Conservation (phyloP, 352 stramenopile species). For the Phytophthora podocarpi region DNA sequence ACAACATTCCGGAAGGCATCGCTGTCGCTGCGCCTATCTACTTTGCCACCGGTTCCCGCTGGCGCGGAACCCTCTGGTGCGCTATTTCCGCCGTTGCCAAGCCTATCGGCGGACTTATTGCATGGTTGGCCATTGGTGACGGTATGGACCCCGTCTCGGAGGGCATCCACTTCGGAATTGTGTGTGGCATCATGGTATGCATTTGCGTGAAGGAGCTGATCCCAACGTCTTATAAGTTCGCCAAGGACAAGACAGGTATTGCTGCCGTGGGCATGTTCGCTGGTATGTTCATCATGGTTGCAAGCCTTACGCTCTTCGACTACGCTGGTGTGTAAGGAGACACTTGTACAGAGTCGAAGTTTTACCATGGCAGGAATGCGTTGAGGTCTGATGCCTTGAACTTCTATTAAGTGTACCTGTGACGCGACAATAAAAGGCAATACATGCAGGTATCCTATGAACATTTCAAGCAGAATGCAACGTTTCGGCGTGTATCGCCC, state of each 20-base stretch:
- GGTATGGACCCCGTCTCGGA: constrained; percentile 70
- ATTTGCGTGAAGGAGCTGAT: constrained; percentile 92
- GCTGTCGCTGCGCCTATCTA: constrained; percentile 96
- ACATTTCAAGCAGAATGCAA: too few species aligned
- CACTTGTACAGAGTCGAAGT: too few species aligned
- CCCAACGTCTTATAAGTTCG: constrained; percentile 90
- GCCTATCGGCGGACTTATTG: constrained; percentile 86
- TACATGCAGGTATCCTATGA: too few species aligned
- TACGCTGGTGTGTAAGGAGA: constrained; percentile 53
- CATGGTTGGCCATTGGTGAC: constrained; percentile 84
- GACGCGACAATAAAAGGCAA: too few species aligned
- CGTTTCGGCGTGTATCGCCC: too few species aligned
- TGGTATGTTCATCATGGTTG: constrained; percentile 90
- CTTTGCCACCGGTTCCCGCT: constrained; percentile 93
- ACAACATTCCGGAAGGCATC: constrained; percentile 97
- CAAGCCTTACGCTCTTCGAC: constrained; percentile 89
- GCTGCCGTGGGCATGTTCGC: constrained; percentile 78
- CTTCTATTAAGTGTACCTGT: too few species aligned
- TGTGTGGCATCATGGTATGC: constrained; percentile 95
- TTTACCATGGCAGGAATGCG: too few species aligned
- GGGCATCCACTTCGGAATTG: constrained; percentile 91
- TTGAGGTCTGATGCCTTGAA: too few species aligned
- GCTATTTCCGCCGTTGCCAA: constrained; percentile 89
- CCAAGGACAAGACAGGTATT: constrained; percentile 70
- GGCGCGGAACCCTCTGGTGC: constrained; percentile 93